A percentile compares a stretch with the other conserved stretches of the same genome.
Evolutionary conservation across 805 yeast genomes (phyloP).

Genomic region (Starmerella ratchasimensis): DNA sequence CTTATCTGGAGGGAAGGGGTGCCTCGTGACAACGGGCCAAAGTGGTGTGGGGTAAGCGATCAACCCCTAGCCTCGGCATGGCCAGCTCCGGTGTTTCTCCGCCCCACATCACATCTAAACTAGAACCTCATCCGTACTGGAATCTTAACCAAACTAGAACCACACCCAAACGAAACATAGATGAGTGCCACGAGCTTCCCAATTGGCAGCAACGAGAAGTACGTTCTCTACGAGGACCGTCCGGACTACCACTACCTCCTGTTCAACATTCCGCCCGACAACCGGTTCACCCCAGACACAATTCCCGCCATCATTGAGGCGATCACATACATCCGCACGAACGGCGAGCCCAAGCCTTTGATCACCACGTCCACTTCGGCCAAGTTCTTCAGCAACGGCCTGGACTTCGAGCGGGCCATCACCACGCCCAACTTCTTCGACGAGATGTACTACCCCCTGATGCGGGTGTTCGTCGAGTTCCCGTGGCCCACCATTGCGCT

Average conservation of each 20-base stretch:
- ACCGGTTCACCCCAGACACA: conserved; percentile 26
- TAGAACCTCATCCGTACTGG: too few species aligned
- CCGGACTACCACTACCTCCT: conserved; percentile 24
- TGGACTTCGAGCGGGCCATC: conserved; percentile 27
- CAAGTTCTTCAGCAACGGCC: conserved; percentile 30
- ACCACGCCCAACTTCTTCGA: conserved; percentile 26
- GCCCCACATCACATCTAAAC: too few species aligned
- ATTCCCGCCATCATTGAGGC: conserved; percentile 26
- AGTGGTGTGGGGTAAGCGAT: too few species aligned
- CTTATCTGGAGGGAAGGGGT: too few species aligned
- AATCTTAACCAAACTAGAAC: too few species aligned
- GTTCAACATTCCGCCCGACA: conserved; percentile 27
- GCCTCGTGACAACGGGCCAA: too few species aligned
- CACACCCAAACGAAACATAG: too few species aligned
- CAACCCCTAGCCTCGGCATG: too few species aligned
- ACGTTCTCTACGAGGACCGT: conserved; percentile 13
- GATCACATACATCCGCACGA: conserved; percentile 22
- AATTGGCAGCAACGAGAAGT: too few species aligned
- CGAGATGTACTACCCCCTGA: conserved; percentile 24
- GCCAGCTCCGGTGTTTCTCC: too few species aligned
- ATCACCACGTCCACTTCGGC: conserved; percentile 28
- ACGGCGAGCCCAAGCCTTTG: conserved; percentile 24
- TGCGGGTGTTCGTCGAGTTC: conserved; percentile 26
- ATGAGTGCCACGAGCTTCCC: too few species aligned
- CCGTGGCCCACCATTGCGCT: conserved; percentile 31